These are phyloP conservation scores for Penstemon eatonii DNA, from an alignment of 257 asterid genomes.

Conservation along the genomic window DNA sequence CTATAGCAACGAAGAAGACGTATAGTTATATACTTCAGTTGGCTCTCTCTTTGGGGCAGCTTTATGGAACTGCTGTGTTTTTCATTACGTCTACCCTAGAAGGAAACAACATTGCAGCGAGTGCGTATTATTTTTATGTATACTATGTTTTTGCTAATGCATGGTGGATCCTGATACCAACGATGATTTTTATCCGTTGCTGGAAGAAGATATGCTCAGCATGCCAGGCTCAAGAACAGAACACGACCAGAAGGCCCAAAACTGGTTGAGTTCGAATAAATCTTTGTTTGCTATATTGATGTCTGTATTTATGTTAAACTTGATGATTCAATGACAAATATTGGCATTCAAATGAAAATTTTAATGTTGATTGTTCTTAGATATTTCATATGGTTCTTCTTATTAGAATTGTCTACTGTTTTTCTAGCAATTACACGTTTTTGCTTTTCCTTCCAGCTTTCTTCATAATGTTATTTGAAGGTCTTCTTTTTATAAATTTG, in stretches of 20 bases:
- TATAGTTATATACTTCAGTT: slow-evolving; percentile 69
- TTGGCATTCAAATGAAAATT: no score
- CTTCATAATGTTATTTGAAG: no score
- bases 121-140: slow-evolving; percentile 51
- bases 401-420: no score
- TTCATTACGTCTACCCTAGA: slow-evolving; percentile 71
- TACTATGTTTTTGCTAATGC: slow-evolving; percentile 69
- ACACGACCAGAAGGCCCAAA: slow-evolving; percentile 70
- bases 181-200: slow-evolving; percentile 52
- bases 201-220: slow-evolving; percentile 84
- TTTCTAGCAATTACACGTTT: no score
- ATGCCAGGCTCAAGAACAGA: slow-evolving; percentile 47
- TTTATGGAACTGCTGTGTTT: slow-evolving; percentile 77
- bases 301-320: background rate
- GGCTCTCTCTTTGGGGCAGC: slow-evolving; percentile 84
- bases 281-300: background rate
- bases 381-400: no score
- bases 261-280: slow-evolving; percentile 31
- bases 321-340: no score
- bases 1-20: slow-evolving; percentile 74
- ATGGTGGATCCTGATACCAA: slow-evolving; percentile 83
- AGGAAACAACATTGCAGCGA: slow-evolving; percentile 78
- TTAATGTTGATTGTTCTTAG: no score
- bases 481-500: no score
- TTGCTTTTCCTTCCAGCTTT: no score